Conservation (phyloP, 768 basidiomycete species). For the Podaxis mareebaensis region DNA sequence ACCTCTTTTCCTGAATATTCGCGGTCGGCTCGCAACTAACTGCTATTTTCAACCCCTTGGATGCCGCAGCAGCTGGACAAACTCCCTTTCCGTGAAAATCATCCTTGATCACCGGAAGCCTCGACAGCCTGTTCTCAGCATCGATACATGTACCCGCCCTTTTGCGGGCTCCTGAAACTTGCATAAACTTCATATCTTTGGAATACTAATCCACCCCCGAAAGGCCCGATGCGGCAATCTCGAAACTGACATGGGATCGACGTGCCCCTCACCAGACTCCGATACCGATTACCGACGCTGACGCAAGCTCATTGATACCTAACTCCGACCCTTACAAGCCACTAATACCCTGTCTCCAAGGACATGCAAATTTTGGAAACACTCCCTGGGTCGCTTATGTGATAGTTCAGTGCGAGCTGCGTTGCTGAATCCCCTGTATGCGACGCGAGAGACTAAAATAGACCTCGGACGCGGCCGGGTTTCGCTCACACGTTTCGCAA, state of each 20-base stretch:
- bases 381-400: background rate
- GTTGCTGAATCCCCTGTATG: no score
- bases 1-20: background rate
- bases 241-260: background rate
- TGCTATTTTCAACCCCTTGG: background rate
- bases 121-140: no score
- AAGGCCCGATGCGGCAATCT: background rate
- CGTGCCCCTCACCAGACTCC: conserved; percentile 3
- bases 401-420: background rate
- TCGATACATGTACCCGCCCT: no score
- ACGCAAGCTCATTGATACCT: background rate
- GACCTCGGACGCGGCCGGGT: background rate
- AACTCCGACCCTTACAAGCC: background rate
- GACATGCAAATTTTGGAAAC: background rate
- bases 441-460: background rate
- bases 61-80: background rate
- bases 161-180: background rate
- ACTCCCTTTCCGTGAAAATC: background rate
- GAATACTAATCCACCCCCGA: conserved; percentile 29
- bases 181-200: background rate
- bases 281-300: background rate
- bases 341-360: background rate
- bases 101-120: no score
- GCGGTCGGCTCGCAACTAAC: background rate
- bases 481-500: background rate